These are phyloP conservation scores for Colletotrichum simmondsii DNA, from an alignment of 2,329 filamentous ascomycete species.

Conservation along the genomic window DNA sequence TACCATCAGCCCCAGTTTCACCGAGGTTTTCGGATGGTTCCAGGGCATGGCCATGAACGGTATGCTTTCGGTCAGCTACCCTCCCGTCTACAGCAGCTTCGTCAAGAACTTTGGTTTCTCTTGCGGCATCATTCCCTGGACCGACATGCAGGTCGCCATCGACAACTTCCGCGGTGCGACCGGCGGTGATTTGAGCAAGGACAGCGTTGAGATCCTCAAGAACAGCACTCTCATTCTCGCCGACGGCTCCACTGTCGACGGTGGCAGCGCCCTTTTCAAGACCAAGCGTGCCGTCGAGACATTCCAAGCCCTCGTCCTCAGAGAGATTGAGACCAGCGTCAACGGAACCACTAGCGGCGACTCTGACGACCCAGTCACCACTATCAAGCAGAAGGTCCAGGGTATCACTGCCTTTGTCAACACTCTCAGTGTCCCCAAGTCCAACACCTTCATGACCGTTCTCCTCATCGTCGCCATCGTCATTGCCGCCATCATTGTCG, in stretches of 20 bases:
- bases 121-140: slow-evolving; percentile 85
- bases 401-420: slow-evolving; percentile 88
- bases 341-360: slow-evolving; percentile 47
- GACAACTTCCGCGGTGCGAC: slow-evolving; percentile 84
- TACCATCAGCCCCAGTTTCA: slow-evolving; percentile 83
- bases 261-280: slow-evolving; percentile 34
- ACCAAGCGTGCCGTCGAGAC: slow-evolving; percentile 59
- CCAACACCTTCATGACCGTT: slow-evolving; percentile 97
- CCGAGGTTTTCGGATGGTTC: slow-evolving; percentile 88
- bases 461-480: slow-evolving; percentile 89
- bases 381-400: slow-evolving; percentile 62
- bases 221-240: slow-evolving; percentile 81
- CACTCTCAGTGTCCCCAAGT: slow-evolving; percentile 83
- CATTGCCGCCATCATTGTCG: slow-evolving; percentile 83
- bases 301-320: slow-evolving; percentile 61
- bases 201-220: slow-evolving; percentile 79
- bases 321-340: slow-evolving; percentile 61
- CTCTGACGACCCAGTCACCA: slow-evolving; percentile 31
- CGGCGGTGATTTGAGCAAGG: slow-evolving; percentile 86
- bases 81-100: slow-evolving; percentile 88
- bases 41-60: slow-evolving; percentile 95
- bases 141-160: slow-evolving; percentile 81
- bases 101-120: slow-evolving; percentile 95
- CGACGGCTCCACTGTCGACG: slow-evolving; percentile 64
- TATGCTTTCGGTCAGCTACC: slow-evolving; percentile 93